These are phyloP conservation scores for Asterochloris erici DNA, from an alignment of 139 green algal species.

Conservation along the genomic window DNA sequence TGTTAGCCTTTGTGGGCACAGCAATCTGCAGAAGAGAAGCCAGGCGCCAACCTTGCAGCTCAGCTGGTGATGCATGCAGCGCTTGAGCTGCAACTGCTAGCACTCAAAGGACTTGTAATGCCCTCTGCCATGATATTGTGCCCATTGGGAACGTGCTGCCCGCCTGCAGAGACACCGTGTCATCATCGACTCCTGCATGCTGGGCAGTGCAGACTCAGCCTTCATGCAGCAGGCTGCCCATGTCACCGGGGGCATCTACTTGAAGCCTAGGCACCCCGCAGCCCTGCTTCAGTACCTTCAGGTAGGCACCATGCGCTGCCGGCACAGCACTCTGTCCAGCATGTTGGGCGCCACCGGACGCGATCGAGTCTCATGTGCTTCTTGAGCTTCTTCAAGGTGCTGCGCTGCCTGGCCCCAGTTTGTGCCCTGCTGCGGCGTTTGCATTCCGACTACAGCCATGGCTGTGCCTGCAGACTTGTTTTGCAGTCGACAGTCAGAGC, in stretches of 20 bases:
- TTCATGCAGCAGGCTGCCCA: conserved; percentile 66
- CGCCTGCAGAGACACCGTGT: conserved; percentile 39
- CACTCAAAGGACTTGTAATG: neutral
- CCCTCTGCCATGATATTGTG: neutral
- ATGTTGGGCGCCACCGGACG: neutral
- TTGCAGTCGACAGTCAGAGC: conserved; percentile 3
- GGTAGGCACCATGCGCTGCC: conserved; percentile 14
- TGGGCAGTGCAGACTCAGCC: conserved; percentile 53
- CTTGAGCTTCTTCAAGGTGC: neutral
- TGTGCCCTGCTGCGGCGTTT: neutral
- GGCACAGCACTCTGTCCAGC: neutral
- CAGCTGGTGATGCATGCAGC: neutral
- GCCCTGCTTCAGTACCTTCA: conserved; percentile 41
- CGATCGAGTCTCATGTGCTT: neutral
- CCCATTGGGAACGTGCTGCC: neutral
- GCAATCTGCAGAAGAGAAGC: neutral
- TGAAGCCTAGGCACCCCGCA: conserved; percentile 24
- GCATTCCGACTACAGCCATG: neutral
- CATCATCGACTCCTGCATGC: conserved; percentile 58
- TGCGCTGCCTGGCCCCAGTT: neutral
- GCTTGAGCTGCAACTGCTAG: neutral
- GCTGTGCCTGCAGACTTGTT: conserved; percentile 4
- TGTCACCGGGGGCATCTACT: conserved; percentile 60
- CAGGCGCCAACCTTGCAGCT: neutral
- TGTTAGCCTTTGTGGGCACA: neutral